These are phyloP conservation scores for Trichoderma sp. DNA, from an alignment of 2,329 filamentous ascomycete genomes.

Conservation along the genomic window DNA sequence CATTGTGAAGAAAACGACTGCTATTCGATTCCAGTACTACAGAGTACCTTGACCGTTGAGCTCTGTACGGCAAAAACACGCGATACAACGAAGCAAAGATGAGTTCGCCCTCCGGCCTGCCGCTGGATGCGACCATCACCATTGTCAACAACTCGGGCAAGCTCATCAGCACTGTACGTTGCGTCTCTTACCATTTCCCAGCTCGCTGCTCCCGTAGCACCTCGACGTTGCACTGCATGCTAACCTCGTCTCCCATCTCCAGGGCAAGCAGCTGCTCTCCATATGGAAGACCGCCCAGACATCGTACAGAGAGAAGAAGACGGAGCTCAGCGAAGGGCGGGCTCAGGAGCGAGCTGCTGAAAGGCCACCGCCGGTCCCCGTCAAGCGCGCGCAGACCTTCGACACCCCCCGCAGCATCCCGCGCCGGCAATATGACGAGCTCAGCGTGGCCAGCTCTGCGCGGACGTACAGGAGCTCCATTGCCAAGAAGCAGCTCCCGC, in stretches of 20 bases:
- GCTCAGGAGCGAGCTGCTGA: constrained; percentile 57
- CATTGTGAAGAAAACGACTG: background rate
- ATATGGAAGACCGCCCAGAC: constrained; percentile 92
- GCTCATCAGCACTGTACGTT: constrained; percentile 81
- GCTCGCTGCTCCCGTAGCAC: constrained; percentile 25
- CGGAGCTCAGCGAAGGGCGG: constrained; percentile 71
- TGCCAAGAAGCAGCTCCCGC: constrained; percentile 36
- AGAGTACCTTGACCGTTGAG: background rate
- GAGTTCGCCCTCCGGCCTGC: constrained; percentile 38
- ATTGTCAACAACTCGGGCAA: constrained; percentile 91
- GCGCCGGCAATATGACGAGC: constrained; percentile 36
- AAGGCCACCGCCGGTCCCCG: constrained; percentile 4
- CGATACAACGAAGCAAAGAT: background rate
- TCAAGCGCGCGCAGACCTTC: constrained; percentile 28
- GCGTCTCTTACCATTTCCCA: background rate
- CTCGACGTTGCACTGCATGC: constrained; percentile 7
- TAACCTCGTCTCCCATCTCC: constrained; percentile 22
- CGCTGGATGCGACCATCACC: constrained; percentile 73
- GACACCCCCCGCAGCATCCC: constrained; percentile 40
- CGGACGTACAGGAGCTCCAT: constrained; percentile 47
- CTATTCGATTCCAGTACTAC: background rate
- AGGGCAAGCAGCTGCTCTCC: constrained; percentile 88
- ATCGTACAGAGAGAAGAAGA: constrained; percentile 86
- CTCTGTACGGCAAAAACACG: background rate
- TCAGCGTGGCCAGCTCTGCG: constrained; percentile 48